Evolutionary conservation across 2,329 filamentous ascomycete genomes (phyloP).

Genomic region (Ceratocystis smalleyi): DNA sequence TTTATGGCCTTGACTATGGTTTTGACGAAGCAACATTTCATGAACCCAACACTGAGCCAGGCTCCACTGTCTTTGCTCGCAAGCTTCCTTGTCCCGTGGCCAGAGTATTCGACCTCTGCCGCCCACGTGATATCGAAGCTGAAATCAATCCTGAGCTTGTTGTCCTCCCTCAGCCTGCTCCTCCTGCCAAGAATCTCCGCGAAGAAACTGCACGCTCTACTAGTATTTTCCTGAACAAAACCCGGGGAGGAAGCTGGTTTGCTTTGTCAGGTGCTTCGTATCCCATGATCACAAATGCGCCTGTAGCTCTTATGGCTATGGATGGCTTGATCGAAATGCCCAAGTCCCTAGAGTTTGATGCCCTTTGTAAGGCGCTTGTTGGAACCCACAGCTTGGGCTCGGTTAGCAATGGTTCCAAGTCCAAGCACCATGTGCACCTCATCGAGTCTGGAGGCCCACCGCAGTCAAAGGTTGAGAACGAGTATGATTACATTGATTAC

Average conservation of each 20-base stretch:
- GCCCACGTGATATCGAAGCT: constrained; percentile 46
- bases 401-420: constrained; percentile 20
- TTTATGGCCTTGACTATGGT: constrained; percentile 55
- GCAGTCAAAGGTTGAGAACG: constrained; percentile 19
- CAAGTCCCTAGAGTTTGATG: constrained; percentile 21
- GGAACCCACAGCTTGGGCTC: constrained; percentile 53
- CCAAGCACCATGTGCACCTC: constrained; percentile 25
- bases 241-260: constrained; percentile 78
- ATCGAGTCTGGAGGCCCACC: constrained; percentile 24
- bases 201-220: constrained; percentile 39
- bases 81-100: constrained; percentile 64
- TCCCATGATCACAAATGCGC: constrained; percentile 62
- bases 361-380: constrained; percentile 46
- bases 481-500: constrained; percentile 24
- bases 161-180: constrained; percentile 69
- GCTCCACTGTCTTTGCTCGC: constrained; percentile 47
- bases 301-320: constrained; percentile 31
- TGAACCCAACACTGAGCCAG: constrained; percentile 21
- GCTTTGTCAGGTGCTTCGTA: constrained; percentile 78
- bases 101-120: constrained; percentile 75
- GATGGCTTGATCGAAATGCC: constrained; percentile 34
- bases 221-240: constrained; percentile 74
- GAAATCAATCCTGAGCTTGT: constrained; percentile 62
- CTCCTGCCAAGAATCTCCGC: constrained; percentile 39
- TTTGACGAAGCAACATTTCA: constrained; percentile 35